Evolutionary conservation across 2,329 filamentous ascomycete species (phyloP), one percentile per base, ranked within the genome.

Genomic region (Penicillium sp.): DNA sequence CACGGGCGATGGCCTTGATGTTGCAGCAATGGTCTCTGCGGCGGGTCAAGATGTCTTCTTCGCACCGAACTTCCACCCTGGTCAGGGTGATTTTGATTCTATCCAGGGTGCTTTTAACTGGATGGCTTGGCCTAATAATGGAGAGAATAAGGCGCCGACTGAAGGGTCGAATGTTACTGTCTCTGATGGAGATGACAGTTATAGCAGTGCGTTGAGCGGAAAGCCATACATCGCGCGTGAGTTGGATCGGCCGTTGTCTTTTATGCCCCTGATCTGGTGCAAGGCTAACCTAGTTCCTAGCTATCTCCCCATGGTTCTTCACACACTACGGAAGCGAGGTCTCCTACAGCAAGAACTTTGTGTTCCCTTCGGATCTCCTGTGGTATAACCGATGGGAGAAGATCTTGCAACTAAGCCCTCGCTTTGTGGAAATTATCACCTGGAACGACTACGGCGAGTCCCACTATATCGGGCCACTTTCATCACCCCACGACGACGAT

Each of bases 361-460:
- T 78, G 6, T 79, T 76, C 61, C 69, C 70, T 9, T 74, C 71
- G 12, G 75, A 79, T 46, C 57, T 72, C 7, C 62, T 78, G 4
- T 79, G 76, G 76, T 73, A 70, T 34, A 58, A 74, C 10, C 72
- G 74, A 18, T 76, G 74, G 74, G 53, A 64, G 8, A 61, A 76
- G 48, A 73, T 81, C 17, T 56, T 80, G 9, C 58, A 63, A 6
- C 59, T 79, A n/a, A 66, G 73, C 13, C 79, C 80, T 13, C 71
- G 75, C 4, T 81, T 80, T 50, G 65, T 84, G 5, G 71, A 78
- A 52, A 76, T 78, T 36, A 63, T 78, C 9, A 75, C 75, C 5
- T 78, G 75, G 76, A 78, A 78, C 44, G 76, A 84, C 60, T 83
- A 78, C 42, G 81, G 81, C 27, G 81, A 83, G 60, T 80, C 75